These are phyloP conservation scores for Fonsecaea pedrosoi DNA, from an alignment of 2,329 filamentous ascomycete species.

Conservation along the genomic window DNA sequence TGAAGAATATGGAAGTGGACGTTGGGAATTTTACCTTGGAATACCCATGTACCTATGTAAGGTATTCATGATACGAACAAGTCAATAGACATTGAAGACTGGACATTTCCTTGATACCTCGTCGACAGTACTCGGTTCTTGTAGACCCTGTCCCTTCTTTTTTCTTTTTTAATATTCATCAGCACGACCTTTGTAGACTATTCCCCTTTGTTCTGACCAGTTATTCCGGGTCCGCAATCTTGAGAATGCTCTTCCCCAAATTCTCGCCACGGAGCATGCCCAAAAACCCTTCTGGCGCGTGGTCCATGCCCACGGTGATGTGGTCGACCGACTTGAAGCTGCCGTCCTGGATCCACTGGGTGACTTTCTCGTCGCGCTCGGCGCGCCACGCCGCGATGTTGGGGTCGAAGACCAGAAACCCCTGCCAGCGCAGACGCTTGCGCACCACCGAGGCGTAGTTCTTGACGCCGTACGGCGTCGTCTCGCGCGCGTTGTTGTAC, in stretches of 20 bases:
- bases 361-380: constrained; percentile 74
- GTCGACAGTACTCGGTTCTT: no score
- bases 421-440: constrained; percentile 68
- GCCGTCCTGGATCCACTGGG: constrained; percentile 73
- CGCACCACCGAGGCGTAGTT: constrained; percentile 65
- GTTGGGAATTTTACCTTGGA: no score
- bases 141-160: neutral
- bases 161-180: neutral
- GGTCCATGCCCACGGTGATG: constrained; percentile 73
- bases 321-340: constrained; percentile 70
- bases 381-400: constrained; percentile 66
- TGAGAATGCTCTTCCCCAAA: constrained; percentile 78
- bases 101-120: no score
- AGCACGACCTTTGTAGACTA: neutral
- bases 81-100: no score
- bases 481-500: constrained; percentile 59
- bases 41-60: no score
- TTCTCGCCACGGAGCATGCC: constrained; percentile 76
- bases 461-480: constrained; percentile 65
- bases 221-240: constrained; percentile 52
- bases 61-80: no score
- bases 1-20: no score
- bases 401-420: constrained; percentile 70
- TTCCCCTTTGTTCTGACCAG: neutral
- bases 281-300: constrained; percentile 70